A percentile compares a stretch with the other conserved stretches of the same genome.
These are phyloP conservation scores for Manihot esculenta DNA, from an alignment of 441 rosid species.

Conservation along the genomic window DNA sequence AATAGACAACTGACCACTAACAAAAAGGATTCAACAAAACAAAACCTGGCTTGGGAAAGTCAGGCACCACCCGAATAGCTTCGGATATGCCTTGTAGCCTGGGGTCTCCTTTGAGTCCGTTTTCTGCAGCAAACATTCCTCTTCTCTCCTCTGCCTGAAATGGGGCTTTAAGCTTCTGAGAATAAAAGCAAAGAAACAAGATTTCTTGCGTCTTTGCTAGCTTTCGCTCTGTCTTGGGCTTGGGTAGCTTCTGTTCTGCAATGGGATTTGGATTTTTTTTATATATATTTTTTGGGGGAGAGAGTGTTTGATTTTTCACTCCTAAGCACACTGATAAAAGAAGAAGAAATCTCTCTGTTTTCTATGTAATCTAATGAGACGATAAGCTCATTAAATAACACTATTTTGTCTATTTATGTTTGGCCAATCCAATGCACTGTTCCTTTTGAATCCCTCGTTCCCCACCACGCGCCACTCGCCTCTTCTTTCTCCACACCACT, in stretches of 20 bases:
- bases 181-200: no score
- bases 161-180: no score
- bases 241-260: no score
- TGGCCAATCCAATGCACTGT: conserved; percentile 40
- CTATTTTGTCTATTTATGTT: conserved; percentile 39
- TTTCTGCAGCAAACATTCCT: conserved; percentile 59
- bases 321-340: not conserved
- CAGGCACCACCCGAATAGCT: conserved; percentile 85
- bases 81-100: conserved; percentile 69
- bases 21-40: not conserved
- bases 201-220: no score
- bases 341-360: conserved; percentile 19
- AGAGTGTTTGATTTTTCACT: conserved; percentile 14
- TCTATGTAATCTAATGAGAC: conserved; percentile 30
- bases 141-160: not conserved
- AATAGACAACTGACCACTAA: not conserved
- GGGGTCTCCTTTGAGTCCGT: conserved; percentile 76
- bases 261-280: no score
- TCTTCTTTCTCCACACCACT: no score
- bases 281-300: no score
- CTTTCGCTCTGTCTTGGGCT: no score
- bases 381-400: conserved; percentile 28
- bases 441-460: not conserved
- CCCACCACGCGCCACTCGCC: conserved; percentile 3
- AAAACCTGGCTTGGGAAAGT: conserved; percentile 84